phyloP scores from a whole-genome alignment of 1,139 yeast species.

The Lodderomyces theae region DNA sequence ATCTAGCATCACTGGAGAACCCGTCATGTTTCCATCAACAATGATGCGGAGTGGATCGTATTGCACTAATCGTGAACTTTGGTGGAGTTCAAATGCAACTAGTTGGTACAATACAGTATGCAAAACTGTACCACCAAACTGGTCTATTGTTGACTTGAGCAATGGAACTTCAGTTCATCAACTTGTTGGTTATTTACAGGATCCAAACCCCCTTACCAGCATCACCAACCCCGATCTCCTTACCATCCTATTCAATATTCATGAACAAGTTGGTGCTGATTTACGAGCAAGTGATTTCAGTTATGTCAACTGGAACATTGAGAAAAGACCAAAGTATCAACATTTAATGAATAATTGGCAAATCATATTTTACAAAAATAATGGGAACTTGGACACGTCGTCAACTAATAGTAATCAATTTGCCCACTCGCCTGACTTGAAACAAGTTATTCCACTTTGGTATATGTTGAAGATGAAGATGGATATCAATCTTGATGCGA shows the following conservation, averaged over 20 bases:
- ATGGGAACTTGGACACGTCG: conserved; percentile 57
- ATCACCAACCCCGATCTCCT: conserved; percentile 58
- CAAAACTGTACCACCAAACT: conserved; percentile 15
- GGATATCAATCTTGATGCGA: conserved; percentile 55
- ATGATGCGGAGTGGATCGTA: conserved; percentile 74
- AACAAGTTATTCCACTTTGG: conserved; percentile 61
- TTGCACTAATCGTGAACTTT: conserved; percentile 65
- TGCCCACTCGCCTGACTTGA: conserved; percentile 52
- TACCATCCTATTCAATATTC: conserved; percentile 67
- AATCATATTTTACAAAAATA: conserved; percentile 53
- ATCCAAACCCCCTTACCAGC: conserved; percentile 4
- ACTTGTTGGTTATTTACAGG: conserved; percentile 37
- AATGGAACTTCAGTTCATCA: conserved; percentile 55
- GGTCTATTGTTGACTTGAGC: conserved; percentile 48
- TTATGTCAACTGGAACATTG: conserved; percentile 56
- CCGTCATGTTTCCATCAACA: conserved; percentile 52
- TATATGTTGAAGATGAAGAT: conserved; percentile 63
- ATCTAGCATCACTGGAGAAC: conserved; percentile 63
- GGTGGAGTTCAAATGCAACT: conserved; percentile 56
- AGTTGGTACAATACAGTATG: conserved; percentile 52
- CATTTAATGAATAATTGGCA: conserved; percentile 65
- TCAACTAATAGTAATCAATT: conserved; percentile 51
- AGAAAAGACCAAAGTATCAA: conserved; percentile 54
- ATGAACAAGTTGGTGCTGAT: conserved; percentile 63
- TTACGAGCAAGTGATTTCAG: conserved; percentile 29